A percentile compares a stretch with the other conserved stretches of the same genome.
phyloP scores from a whole-genome alignment of 2,329 filamentous ascomycete species.

The Leptographium flavum region DNA sequence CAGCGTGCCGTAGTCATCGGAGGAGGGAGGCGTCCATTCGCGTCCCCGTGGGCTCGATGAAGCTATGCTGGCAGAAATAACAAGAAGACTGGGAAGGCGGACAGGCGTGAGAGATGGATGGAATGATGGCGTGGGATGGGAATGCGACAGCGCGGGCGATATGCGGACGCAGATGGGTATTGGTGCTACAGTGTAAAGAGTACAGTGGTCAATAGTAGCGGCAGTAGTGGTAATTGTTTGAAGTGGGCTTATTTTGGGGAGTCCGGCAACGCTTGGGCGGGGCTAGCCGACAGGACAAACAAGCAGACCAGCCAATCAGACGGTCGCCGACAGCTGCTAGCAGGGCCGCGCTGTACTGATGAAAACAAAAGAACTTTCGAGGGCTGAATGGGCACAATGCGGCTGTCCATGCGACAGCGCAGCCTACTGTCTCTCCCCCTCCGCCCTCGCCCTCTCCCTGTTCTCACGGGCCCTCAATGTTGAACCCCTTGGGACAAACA shows the following conservation, averaged over 20 bases:
- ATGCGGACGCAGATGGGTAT: conserved; percentile 1
- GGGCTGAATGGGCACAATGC: too few species aligned
- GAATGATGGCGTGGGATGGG: conserved; percentile 3
- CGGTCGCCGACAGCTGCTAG: neutral
- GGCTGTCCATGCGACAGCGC: too few species aligned
- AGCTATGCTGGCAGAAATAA: too few species aligned
- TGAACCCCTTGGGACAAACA: too few species aligned
- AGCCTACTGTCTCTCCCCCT: too few species aligned
- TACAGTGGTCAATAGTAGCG: neutral
- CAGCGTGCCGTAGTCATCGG: neutral
- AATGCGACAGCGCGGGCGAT: conserved; percentile 5
- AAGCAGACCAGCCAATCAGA: neutral
- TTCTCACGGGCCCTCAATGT: too few species aligned
- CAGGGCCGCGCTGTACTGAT: neutral
- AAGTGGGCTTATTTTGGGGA: neutral
- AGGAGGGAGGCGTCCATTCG: neutral
- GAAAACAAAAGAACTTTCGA: conserved; percentile 1
- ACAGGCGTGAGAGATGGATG: neutral
- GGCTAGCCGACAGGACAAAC: neutral
- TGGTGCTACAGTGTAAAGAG: neutral
- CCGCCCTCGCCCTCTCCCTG: too few species aligned
- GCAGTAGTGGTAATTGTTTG: neutral
- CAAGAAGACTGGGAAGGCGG: neutral
- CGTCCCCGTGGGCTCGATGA: neutral
- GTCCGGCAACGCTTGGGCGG: neutral